Evolutionary conservation across 176 grass and related monocot species (phyloP).

Genomic region (Raddia distichophylla): DNA sequence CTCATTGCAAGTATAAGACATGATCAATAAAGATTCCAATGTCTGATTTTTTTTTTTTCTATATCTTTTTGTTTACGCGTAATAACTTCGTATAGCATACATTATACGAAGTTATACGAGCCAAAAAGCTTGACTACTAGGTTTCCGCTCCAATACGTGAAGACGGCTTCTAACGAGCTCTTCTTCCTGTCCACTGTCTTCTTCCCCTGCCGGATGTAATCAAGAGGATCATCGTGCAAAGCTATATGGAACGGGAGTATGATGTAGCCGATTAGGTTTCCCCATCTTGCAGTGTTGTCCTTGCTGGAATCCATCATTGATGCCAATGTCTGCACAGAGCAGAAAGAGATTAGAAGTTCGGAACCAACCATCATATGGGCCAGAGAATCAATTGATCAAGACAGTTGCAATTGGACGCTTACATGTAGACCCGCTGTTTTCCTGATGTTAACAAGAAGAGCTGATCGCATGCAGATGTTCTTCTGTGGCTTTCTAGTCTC

Average conservation of each 20-base stretch:
- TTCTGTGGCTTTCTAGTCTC: slow-evolving; percentile 29
- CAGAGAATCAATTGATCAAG: neutral
- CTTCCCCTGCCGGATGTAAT: slow-evolving; percentile 79
- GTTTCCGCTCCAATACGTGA: slow-evolving; percentile 69
- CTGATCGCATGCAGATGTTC: slow-evolving; percentile 54
- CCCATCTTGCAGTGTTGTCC: slow-evolving; percentile 53
- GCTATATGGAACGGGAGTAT: slow-evolving; percentile 60
- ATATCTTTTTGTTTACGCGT: too few relatives aligned
- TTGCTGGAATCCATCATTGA: slow-evolving; percentile 71
- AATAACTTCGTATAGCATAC: too few relatives aligned
- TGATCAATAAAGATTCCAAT: too few relatives aligned
- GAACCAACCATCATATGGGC: neutral
- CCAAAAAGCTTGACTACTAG: slow-evolving; percentile 78
- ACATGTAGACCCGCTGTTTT: slow-evolving; percentile 74
- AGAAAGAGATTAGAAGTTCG: slow-evolving; percentile 20
- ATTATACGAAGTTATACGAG: too few relatives aligned
- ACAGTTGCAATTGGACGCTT: slow-evolving; percentile 4
- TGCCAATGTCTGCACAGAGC: slow-evolving; percentile 58
- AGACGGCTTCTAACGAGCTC: slow-evolving; percentile 68
- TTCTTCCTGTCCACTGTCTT: slow-evolving; percentile 69
- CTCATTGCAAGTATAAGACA: too few relatives aligned
- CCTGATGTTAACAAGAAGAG: slow-evolving; percentile 84
- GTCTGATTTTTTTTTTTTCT: too few relatives aligned
- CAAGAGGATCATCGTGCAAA: slow-evolving; percentile 64
- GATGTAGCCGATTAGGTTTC: slow-evolving; percentile 72